These are phyloP conservation scores for Trichoderma atroviride DNA, from an alignment of 2,329 filamentous ascomycete genomes.

Conservation along the genomic window DNA sequence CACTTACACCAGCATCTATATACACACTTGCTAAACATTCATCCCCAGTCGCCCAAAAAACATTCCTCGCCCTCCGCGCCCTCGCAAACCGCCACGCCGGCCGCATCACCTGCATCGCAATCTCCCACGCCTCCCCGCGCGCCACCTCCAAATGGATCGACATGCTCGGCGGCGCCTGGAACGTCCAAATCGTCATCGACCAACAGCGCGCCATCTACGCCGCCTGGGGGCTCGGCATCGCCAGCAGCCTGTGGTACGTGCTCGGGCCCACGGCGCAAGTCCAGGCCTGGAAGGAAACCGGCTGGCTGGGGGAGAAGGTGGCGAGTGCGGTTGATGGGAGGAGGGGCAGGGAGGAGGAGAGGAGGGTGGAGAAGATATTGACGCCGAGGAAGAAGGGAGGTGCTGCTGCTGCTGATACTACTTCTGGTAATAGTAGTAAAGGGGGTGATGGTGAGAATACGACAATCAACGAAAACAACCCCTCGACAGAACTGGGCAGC, in stretches of 20 bases:
- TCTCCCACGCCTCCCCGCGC: slow-evolving; percentile 60
- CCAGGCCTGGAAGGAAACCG: slow-evolving; percentile 57
- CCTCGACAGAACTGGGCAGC: slow-evolving; percentile 53
- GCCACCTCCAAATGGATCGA: slow-evolving; percentile 62
- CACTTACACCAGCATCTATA: neutral
- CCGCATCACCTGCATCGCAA: slow-evolving; percentile 57
- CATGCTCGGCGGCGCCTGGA: slow-evolving; percentile 60
- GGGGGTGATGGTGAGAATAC: slow-evolving; percentile 26
- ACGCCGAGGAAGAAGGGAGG: neutral
- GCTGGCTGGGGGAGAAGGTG: slow-evolving; percentile 56
- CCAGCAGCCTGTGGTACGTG: slow-evolving; percentile 52
- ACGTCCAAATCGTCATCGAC: slow-evolving; percentile 58
- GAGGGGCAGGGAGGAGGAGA: slow-evolving; percentile 39
- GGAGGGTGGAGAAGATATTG: slow-evolving; percentile 38
- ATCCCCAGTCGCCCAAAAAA: slow-evolving; percentile 55
- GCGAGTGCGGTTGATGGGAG: slow-evolving; percentile 48
- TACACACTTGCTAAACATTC: neutral
- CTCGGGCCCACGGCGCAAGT: slow-evolving; percentile 57
- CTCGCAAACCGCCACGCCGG: slow-evolving; percentile 55
- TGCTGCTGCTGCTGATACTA: neutral
- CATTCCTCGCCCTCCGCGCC: slow-evolving; percentile 58
- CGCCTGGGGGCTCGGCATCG: slow-evolving; percentile 60
- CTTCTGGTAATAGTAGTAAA: neutral
- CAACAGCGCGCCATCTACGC: slow-evolving; percentile 60
- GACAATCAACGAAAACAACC: slow-evolving; percentile 41